phyloP scores from a whole-genome alignment of 371 early-diverging fungal species.

The Chytridium lagenaria region DNA sequence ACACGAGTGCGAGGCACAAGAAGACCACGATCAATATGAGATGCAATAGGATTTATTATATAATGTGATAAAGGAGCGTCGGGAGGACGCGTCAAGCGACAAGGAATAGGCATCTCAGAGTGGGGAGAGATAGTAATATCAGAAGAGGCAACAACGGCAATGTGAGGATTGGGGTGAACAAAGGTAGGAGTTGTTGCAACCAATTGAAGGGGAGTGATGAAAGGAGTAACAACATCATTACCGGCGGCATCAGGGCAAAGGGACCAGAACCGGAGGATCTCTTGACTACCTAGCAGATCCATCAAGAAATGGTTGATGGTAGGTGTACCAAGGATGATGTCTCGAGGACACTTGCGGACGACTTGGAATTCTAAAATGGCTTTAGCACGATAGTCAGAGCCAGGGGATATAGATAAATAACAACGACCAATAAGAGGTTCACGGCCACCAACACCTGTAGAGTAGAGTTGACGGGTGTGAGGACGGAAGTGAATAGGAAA shows the following conservation, averaged over 20 bases:
- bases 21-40: background rate
- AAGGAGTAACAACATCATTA: too few relatives aligned
- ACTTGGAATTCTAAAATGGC: background rate
- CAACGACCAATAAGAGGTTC: background rate
- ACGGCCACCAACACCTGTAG: slow-evolving; percentile 16
- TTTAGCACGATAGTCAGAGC: background rate
- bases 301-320: slow-evolving; percentile 6
- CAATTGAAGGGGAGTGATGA: background rate
- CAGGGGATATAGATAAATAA: background rate
- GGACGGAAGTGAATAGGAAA: background rate
- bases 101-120: background rate
- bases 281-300: background rate
- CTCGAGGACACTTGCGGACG: background rate
- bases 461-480: background rate
- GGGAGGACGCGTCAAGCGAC: background rate
- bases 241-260: too few relatives aligned
- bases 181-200: background rate
- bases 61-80: background rate
- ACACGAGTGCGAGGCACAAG: background rate
- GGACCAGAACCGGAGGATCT: background rate
- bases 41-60: background rate
- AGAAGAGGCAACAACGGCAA: background rate
- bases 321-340: slow-evolving; percentile 18
- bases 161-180: background rate
- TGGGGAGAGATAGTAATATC: background rate